A percentile compares a stretch with the other conserved stretches of the same genome.
Conservation (phyloP, 768 basidiomycete species). For the Podaxis sp. region DNA sequence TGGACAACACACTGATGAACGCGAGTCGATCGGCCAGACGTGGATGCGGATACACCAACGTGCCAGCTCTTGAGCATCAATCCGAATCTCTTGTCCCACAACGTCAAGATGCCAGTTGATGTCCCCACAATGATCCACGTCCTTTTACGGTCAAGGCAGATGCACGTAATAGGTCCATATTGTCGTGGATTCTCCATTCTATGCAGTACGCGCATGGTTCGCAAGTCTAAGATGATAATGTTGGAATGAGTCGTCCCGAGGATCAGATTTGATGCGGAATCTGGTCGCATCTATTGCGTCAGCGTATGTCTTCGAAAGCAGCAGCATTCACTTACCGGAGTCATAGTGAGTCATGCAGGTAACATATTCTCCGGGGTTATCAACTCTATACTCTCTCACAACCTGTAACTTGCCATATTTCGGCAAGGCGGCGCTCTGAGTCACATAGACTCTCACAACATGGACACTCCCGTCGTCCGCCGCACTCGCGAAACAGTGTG, state of each 20-base stretch:
- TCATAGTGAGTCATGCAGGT: constrained; percentile 76
- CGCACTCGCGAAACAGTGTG: constrained; percentile 87
- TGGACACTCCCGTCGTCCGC: constrained; percentile 82
- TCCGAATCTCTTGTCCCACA: constrained; percentile 97
- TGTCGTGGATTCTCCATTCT: constrained; percentile 82
- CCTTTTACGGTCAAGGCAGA: constrained; percentile 80
- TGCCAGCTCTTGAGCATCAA: constrained; percentile 86
- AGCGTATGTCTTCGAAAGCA: not conserved
- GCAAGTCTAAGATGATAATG: constrained; percentile 76
- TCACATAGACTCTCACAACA: constrained; percentile 78
- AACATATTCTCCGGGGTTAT: constrained; percentile 72
- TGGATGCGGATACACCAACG: constrained; percentile 48
- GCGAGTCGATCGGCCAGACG: constrained; percentile 41
- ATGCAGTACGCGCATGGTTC: constrained; percentile 75
- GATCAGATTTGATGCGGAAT: constrained; percentile 75
- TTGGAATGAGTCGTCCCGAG: constrained; percentile 80
- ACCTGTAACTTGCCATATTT: constrained; percentile 80
- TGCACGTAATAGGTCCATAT: constrained; percentile 78
- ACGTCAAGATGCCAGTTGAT: constrained; percentile 72
- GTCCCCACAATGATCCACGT: constrained; percentile 92
- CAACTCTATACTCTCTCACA: constrained; percentile 76
- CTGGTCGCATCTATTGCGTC: constrained; percentile 22
- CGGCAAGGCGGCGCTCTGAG: constrained; percentile 62
- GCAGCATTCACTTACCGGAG: constrained; percentile 4
- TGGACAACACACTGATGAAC: constrained; percentile 79